Evolutionary conservation across 768 basidiomycete species (phyloP), one percentile per base, ranked within the genome.

Genomic region (Coprinopsis marcescibilis): DNA sequence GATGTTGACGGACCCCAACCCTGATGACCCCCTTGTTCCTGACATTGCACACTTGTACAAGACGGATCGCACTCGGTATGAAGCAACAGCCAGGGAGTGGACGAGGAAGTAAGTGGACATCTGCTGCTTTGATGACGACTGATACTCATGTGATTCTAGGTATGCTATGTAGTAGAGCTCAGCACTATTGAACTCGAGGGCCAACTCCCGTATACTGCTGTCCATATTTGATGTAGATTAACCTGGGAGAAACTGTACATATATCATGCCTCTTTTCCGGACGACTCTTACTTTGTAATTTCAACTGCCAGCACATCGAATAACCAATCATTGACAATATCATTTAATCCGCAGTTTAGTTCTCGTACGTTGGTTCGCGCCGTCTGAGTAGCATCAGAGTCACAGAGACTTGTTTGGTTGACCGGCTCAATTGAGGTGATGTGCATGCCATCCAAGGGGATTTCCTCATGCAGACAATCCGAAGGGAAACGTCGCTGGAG

Each of bases 11-110:
- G 96, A 99, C 66, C 96, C 96, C 53, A 99, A 98, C 71, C 95
- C 95, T 46, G 96, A 99, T 67, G 96, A 99, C 62, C 96, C 96
- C 2, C 75, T 98, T 66, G 95, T 98, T 40, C 96, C 96, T 45
- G 96, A 99, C 62, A 97, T 98, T 55, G 96, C 96, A 46, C 91
- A 95, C 68, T 69, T 97, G 56, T 99, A 99, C 83, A 99, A 98
- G 91, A 97, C 94, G 29, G 96, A 99, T 71, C 83, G 95, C 57
- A 72, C 89, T 54, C 83, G 94, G 59, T 99, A 99, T 64, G 96
- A 98, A 70, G 89, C 93, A 51, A 98, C 92, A 26, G 96, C 96
- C 21, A 78, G 93, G 71, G 96, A 99, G 76, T 99, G 95, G 95
- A 95, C 95, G 67, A 85, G 95, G 81, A 98, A 98, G 94, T 98